A percentile compares a stretch with the other conserved stretches of the same genome.
phyloP scores from a whole-genome alignment of 176 grass and related monocot species.

The Pontederia crassipes region DNA sequence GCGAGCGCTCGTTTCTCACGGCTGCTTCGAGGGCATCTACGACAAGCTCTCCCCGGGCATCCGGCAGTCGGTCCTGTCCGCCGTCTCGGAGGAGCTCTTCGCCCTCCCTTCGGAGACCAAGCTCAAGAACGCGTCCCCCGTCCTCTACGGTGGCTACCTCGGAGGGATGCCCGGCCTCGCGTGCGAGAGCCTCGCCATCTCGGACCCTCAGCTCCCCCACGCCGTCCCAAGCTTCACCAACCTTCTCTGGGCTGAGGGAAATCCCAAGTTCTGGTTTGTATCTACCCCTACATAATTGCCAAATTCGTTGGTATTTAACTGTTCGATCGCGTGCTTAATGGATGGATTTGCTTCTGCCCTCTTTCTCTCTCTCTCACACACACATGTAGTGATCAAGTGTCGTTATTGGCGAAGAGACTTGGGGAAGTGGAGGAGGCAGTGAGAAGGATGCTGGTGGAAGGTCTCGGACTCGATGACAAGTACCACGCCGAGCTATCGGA shows the following conservation, averaged over 20 bases:
- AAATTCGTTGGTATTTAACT: not conserved
- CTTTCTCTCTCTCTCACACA: not conserved
- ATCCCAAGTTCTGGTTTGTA: not conserved
- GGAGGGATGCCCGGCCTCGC: conserved; percentile 4
- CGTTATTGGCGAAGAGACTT: not conserved
- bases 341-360: not conserved
- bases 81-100: conserved; percentile 2
- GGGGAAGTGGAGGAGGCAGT: conserved; percentile 5
- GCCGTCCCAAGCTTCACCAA: not conserved
- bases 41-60: not conserved
- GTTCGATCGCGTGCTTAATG: not conserved
- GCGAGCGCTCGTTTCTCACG: not conserved
- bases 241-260: not conserved
- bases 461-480: not conserved
- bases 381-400: not conserved
- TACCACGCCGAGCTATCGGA: not conserved
- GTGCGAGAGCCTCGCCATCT: conserved; percentile 14
- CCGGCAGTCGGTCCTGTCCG: not conserved
- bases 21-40: conserved; percentile 15
- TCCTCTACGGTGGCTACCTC: conserved; percentile 4
- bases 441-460: conserved; percentile 10
- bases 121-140: not conserved
- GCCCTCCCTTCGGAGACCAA: conserved; percentile 7
- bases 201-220: not conserved
- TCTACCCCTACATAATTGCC: not conserved